Evolutionary conservation across 1,139 yeast species (phyloP).

Genomic region (Lodderomyces jiufengensis): DNA sequence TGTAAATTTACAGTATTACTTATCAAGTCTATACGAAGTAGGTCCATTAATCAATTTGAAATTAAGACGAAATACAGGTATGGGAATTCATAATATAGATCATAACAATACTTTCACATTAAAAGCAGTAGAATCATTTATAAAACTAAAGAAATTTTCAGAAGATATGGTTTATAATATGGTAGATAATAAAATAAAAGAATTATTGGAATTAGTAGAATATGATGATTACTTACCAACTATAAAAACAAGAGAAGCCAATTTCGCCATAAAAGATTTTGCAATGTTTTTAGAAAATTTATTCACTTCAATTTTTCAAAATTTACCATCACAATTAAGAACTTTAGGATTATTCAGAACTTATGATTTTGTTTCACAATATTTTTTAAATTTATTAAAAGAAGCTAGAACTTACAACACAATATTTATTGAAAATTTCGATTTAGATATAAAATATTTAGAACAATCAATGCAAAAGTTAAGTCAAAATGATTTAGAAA

Average conservation of each 20-base stretch:
- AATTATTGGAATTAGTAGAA: slow-evolving; percentile 79
- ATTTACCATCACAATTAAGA: slow-evolving; percentile 73
- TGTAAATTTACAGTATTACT: slow-evolving; percentile 83
- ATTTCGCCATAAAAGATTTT: slow-evolving; percentile 74
- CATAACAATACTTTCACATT: slow-evolving; percentile 38
- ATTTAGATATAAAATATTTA: slow-evolving; percentile 39
- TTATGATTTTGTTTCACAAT: slow-evolving; percentile 77
- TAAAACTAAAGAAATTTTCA: slow-evolving; percentile 64
- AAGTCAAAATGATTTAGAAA: slow-evolving; percentile 1
- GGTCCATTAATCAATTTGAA: slow-evolving; percentile 43
- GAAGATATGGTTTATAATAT: slow-evolving; percentile 78
- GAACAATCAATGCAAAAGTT: slow-evolving; percentile 39
- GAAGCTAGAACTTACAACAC: slow-evolving; percentile 41
- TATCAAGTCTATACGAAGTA: slow-evolving; percentile 56
- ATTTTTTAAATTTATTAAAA: slow-evolving; percentile 60
- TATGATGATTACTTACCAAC: slow-evolving; percentile 71
- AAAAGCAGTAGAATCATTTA: slow-evolving; percentile 48
- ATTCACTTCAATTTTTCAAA: slow-evolving; percentile 82
- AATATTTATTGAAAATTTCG: slow-evolving; percentile 42
- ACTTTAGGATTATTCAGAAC: slow-evolving; percentile 80
- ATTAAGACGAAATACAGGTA: slow-evolving; percentile 51
- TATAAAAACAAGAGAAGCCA: slow-evolving; percentile 49
- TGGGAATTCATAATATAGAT: slow-evolving; percentile 42
- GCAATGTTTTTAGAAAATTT: slow-evolving; percentile 84
- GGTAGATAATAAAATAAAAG: slow-evolving; percentile 76